A percentile compares a stretch with the other conserved stretches of the same genome.
Conservation (phyloP, 2,329 filamentous ascomycete species). For the Fusarium liriodendri region DNA sequence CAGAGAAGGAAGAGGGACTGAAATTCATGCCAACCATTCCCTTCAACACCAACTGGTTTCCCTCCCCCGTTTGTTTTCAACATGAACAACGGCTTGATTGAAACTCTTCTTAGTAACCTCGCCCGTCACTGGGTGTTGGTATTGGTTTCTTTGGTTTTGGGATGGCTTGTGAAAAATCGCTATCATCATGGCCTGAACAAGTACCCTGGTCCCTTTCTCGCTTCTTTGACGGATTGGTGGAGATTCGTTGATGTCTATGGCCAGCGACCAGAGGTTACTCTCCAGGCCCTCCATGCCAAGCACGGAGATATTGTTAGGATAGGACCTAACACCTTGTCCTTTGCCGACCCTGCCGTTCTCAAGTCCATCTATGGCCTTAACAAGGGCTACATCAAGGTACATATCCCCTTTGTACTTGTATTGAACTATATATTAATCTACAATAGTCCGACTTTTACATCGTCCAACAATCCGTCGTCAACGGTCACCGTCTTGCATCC, state of each 20-base stretch:
- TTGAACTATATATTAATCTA: constrained; percentile 57
- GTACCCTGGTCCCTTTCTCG: constrained; percentile 79
- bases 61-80: constrained; percentile 20
- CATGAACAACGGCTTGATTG: constrained; percentile 39
- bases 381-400: constrained; percentile 82
- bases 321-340: constrained; percentile 79
- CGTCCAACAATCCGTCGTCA: constrained; percentile 78
- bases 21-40: constrained; percentile 8
- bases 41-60: neutral
- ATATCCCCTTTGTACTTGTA: constrained; percentile 49
- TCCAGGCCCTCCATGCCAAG: constrained; percentile 74
- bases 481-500: constrained; percentile 75
- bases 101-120: constrained; percentile 28
- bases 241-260: constrained; percentile 76
- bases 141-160: constrained; percentile 6
- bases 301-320: constrained; percentile 80
- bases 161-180: constrained; percentile 36
- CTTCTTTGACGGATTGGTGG: constrained; percentile 76
- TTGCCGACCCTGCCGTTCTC: constrained; percentile 78
- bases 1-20: neutral
- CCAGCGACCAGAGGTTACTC: constrained; percentile 72
- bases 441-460: constrained; percentile 81
- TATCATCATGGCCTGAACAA: constrained; percentile 70
- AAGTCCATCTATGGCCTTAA: constrained; percentile 85
- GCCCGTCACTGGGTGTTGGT: constrained; percentile 36